Conservation (phyloP, 2,329 filamentous ascomycete species). For the Hirsutella minnesotensis region DNA sequence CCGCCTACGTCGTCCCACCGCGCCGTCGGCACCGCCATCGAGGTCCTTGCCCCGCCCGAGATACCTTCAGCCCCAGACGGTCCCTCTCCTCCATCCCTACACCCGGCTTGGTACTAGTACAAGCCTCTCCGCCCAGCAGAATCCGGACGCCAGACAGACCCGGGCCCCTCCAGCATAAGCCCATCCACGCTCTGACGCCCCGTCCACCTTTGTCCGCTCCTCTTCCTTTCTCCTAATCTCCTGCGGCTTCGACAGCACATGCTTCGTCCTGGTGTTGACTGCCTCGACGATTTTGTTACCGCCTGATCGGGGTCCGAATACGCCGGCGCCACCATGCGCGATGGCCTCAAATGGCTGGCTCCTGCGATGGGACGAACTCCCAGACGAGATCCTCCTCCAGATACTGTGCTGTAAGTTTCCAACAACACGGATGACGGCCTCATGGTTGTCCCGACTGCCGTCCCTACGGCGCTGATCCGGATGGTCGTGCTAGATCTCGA, state of each 20-base stretch:
- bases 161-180: not conserved
- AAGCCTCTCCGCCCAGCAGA: not conserved
- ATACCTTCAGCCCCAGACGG: not conserved
- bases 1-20: no score
- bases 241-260: not conserved
- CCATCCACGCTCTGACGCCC: not conserved
- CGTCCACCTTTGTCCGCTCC: not conserved
- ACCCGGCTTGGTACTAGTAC: not conserved
- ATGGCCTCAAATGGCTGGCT: conserved; percentile 14
- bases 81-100: not conserved
- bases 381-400: conserved; percentile 52
- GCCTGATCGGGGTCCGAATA: not conserved
- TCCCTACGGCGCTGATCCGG: not conserved
- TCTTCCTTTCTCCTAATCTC: not conserved
- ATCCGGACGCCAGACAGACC: not conserved
- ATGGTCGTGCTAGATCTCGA: conserved; percentile 17
- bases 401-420: conserved; percentile 48
- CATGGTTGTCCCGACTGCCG: not conserved
- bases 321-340: conserved; percentile 9
- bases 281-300: not conserved
- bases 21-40: no score
- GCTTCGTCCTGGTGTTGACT: not conserved
- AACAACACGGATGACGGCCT: no score
- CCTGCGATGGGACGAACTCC: conserved; percentile 36
- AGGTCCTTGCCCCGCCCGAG: not conserved